Evolutionary conservation across 2,329 filamentous ascomycete genomes (phyloP).

Genomic region (Aspergillus texensis): DNA sequence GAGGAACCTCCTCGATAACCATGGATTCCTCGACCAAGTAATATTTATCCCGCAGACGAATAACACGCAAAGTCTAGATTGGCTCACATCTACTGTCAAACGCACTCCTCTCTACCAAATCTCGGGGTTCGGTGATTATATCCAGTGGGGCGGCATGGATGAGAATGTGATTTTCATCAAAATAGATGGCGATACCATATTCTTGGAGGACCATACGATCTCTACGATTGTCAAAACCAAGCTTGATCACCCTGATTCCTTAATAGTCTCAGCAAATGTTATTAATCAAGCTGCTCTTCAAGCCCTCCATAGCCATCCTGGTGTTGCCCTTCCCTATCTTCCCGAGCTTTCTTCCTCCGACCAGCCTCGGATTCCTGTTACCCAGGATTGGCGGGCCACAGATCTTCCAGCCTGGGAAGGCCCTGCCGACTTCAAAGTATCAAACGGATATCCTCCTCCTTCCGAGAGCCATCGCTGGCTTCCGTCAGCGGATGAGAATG

Average conservation of each 20-base stretch:
- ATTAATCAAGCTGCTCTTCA: constrained; percentile 59
- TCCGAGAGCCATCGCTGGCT: constrained; percentile 55
- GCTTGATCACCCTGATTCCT: constrained; percentile 53
- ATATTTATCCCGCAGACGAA: constrained; percentile 46
- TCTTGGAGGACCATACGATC: constrained; percentile 51
- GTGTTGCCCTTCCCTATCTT: constrained; percentile 56
- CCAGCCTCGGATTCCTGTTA: constrained; percentile 18
- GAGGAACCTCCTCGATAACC: constrained; percentile 43
- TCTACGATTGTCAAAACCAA: constrained; percentile 58
- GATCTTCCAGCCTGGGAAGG: constrained; percentile 39
- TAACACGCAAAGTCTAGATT: constrained; percentile 38
- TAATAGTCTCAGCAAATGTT: constrained; percentile 59
- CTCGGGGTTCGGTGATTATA: constrained; percentile 12
- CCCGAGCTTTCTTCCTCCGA: constrained; percentile 45
- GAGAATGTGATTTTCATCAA: constrained; percentile 42
- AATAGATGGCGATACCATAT: constrained; percentile 49
- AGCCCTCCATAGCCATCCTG: constrained; percentile 58
- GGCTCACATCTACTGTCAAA: constrained; percentile 36
- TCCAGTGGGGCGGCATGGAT: constrained; percentile 19
- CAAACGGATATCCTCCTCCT: constrained; percentile 31
- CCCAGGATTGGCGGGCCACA: constrained; percentile 36
- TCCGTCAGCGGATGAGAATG: constrained; percentile 39
- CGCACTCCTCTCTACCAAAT: constrained; percentile 33
- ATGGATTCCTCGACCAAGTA: constrained; percentile 47
- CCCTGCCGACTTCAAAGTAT: constrained; percentile 32